Base-by-base conservation (phyloP, 1,284 basidiomycete genomes). In the Leccinum laetum region DNA sequence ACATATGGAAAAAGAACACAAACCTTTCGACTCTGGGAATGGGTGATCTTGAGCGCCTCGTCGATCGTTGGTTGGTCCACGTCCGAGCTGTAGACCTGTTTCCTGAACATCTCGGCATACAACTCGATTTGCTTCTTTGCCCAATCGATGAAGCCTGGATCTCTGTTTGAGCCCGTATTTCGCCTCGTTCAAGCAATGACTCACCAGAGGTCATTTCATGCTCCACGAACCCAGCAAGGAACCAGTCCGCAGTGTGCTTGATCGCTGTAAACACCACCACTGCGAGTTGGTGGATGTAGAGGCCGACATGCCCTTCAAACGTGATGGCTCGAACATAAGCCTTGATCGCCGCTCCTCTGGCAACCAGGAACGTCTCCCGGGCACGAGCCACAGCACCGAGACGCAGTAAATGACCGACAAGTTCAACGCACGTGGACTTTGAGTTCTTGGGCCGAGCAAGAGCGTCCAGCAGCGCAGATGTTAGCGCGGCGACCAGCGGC, bases 181-280 rank as follows among this genome's bases (percentile, higher is more conserved):
- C 39, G 21, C 8, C 13, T 9, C 2, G 14, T 11, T 41, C 35
- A 18, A 41, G 21, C n/a, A 24, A 37, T 32, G 24, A 81, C 92
- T 70, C 71, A 94, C 84, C 11, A 89, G 94, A 96, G 0, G 96
- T 93, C 73, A 96, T 94, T 67, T 93, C 89, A 73, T 96, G 95
- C 77, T 98, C 96, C 77, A 91, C 94, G 79, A 98, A 99, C 59
- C 95, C 96, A 1, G 90, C 90, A 74, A 98, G 85, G 78, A 95
- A 99, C 98, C 97, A 99, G 77, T 99, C 97, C 52, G 93, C 93
- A 2, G 96, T 98, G 75, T 99, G 94, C 76, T 95, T 96, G 77
- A 97, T 91, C 7, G 92, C 87, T 0, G 93, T 95, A 72, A 97
- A 97, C 66, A 91, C 86, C 0, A 97, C 91, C 62, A 94, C 83